Evolutionary conservation across 768 basidiomycete species (phyloP), one percentile per base, ranked within the genome.

Genomic region (Russula earlei): DNA sequence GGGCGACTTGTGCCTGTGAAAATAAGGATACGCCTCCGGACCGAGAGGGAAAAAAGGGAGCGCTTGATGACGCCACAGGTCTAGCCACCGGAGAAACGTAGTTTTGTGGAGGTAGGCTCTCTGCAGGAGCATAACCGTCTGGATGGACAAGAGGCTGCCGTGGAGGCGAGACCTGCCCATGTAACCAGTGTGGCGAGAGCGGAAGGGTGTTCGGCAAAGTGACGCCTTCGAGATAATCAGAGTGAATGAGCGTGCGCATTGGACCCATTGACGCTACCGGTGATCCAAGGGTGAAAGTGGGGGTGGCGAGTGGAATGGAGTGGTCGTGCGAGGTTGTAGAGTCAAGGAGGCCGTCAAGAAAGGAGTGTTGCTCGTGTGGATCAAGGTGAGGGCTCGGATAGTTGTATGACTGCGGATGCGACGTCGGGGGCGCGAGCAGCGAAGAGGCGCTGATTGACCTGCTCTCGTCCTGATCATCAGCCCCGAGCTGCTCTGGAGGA

Each of bases 71-170:
- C 36, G 52, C 41, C 34, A 24, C 36, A 0, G 41, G 12, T 27
- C 52, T 37, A 9, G 22, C 7, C 12, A n/a, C 31, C 24, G 41
- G 27, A 10, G 41, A 5, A 2, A 58, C 24, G 15, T 53, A 58
- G 33, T 49, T 53, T 34, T 58, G 57, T 1, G 52, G 57, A n/a
- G 57, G 52, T 12, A 58, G 47, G 34, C 17, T 44, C 14, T 49
- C 57, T 4, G n/a, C 17, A 2, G 41, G 57, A 2, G 52, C 56
- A 54, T 58, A 58, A 17, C 49, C 51, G 12, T 31, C 52, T n/a
- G n/a, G 27, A 44, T 19, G 49, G 5, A 52, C 20, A 24, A 49
- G 40, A 14, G 46, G 17, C 14, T 49, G 46, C 27, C 34, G 56
- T 7, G 31, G 38, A 17, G 27, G 46, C 1, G 27, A 38, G 5